A percentile compares a stretch with the other conserved stretches of the same genome.
Conservation (phyloP, 345 rosid genomes). For the Ceriops tagal region DNA sequence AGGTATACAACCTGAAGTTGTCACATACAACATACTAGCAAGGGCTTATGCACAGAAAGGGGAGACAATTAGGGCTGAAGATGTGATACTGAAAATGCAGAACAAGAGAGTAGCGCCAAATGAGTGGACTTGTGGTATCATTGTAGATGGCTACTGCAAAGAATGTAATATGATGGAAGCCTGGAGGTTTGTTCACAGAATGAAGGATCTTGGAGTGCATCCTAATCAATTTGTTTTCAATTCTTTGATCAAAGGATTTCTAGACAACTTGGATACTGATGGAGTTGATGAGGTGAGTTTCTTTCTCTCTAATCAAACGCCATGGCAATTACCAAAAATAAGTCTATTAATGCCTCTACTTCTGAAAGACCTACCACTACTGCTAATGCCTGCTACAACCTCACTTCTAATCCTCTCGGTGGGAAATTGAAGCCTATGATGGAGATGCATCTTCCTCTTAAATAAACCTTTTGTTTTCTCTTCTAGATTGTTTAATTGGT, state of each 20-base stretch:
- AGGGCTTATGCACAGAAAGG: slow-evolving; percentile 63
- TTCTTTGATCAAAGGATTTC: slow-evolving; percentile 79
- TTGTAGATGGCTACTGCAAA: slow-evolving; percentile 73
- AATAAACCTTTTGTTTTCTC: too few relatives aligned
- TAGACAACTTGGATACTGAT: slow-evolving; percentile 46
- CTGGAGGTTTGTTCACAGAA: slow-evolving; percentile 60
- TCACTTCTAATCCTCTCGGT: too few relatives aligned
- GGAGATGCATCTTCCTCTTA: too few relatives aligned
- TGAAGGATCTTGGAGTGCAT: slow-evolving; percentile 78
- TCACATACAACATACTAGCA: slow-evolving; percentile 77
- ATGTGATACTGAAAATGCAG: slow-evolving; percentile 68
- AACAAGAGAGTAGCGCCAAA: slow-evolving; percentile 59
- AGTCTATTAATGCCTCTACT: too few relatives aligned
- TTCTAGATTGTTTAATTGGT: too few relatives aligned
- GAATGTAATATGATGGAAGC: slow-evolving; percentile 83
- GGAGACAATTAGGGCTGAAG: slow-evolving; percentile 64
- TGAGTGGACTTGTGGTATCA: slow-evolving; percentile 78
- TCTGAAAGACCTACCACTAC: too few relatives aligned
- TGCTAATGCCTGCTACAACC: too few relatives aligned
- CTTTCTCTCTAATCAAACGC: not conserved
- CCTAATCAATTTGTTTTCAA: slow-evolving; percentile 86
- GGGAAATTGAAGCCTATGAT: too few relatives aligned
- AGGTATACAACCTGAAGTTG: slow-evolving; percentile 70
- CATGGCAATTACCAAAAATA: not conserved
- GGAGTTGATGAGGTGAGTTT: slow-evolving; percentile 78